Percentiles rank a stretch among this genome's conserved stretches.
These are phyloP conservation scores for Globisporangium parvum DNA, from an alignment of 352 stramenopile species.

Conservation along the genomic window DNA sequence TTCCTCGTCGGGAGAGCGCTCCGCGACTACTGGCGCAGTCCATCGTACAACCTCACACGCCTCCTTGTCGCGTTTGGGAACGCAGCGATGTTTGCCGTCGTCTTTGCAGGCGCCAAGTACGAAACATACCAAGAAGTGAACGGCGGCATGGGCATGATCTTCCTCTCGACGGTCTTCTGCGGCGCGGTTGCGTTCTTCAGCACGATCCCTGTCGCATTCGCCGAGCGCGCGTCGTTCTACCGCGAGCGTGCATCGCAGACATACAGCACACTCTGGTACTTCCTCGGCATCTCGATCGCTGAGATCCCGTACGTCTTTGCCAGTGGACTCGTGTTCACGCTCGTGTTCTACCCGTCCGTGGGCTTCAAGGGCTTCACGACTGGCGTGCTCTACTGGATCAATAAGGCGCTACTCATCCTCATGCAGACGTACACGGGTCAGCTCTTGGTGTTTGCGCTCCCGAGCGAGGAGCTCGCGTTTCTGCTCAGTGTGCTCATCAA, in stretches of 20 bases:
- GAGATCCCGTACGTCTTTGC: slow-evolving; percentile 11
- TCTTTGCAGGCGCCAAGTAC: no score
- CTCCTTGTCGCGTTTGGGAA: no score
- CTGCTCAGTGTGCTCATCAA: slow-evolving; percentile 33
- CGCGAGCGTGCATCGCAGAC: slow-evolving; percentile 77
- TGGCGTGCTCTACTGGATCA: slow-evolving; percentile 27
- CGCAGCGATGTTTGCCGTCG: no score
- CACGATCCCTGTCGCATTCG: no score
- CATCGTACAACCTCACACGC: neutral
- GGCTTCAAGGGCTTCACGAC: slow-evolving; percentile 24
- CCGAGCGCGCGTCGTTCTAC: slow-evolving; percentile 86
- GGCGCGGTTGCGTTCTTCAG: no score
- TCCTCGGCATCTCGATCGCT: neutral
- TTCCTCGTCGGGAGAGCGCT: neutral
- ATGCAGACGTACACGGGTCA: slow-evolving; percentile 35
- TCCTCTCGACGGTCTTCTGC: slow-evolving; percentile 2
- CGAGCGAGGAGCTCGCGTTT: slow-evolving; percentile 28
- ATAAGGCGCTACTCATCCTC: slow-evolving; percentile 26
- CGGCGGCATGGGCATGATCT: neutral
- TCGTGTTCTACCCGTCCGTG: slow-evolving; percentile 29
- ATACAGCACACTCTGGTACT: slow-evolving; percentile 69
- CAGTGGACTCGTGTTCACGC: slow-evolving; percentile 3
- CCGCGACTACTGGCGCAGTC: neutral
- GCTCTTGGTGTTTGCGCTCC: slow-evolving; percentile 24
- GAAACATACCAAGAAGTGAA: no score